Percentiles rank a stretch among this genome's conserved stretches.
These are phyloP conservation scores for Chloropicon primus DNA, from an alignment of 139 green algal species.

Conservation along the genomic window DNA sequence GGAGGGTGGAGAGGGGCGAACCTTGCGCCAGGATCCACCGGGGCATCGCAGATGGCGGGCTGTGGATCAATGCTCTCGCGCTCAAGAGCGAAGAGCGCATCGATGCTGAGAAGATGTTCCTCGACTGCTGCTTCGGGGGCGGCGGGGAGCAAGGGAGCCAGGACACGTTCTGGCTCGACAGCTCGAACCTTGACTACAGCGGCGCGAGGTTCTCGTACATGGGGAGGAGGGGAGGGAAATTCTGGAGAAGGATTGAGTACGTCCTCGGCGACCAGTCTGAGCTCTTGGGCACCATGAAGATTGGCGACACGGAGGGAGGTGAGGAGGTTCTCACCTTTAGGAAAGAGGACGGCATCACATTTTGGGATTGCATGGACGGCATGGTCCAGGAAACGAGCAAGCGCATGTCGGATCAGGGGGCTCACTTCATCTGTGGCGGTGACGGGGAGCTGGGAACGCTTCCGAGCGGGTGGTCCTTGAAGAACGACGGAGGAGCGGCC, in stretches of 20 bases:
- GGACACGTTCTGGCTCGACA: constrained; percentile 88
- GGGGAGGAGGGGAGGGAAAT: constrained; percentile 52
- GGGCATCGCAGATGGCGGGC: neutral
- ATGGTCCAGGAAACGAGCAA: neutral
- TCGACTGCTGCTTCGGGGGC: constrained; percentile 4
- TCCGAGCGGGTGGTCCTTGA: no score
- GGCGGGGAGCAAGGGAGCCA: no score
- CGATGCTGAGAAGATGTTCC: neutral
- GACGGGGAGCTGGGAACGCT: no score
- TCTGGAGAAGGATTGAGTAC: constrained; percentile 68
- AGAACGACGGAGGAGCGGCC: no score
- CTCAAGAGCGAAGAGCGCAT: neutral
- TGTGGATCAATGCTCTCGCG: neutral
- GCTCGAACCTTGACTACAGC: constrained; percentile 17
- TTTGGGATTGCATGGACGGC: neutral
- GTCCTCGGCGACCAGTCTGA: constrained; percentile 15
- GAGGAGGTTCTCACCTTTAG: neutral
- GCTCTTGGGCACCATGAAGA: neutral
- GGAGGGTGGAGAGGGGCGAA: neutral
- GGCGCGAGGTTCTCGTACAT: constrained; percentile 84
- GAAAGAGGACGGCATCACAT: neutral
- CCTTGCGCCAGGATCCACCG: no score
- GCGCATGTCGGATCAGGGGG: no score
- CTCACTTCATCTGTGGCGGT: no score
- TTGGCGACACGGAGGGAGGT: neutral